Evolutionary conservation across 164 flowering plant species (phyloP).

Genomic region (Aristolochia contorta): DNA sequence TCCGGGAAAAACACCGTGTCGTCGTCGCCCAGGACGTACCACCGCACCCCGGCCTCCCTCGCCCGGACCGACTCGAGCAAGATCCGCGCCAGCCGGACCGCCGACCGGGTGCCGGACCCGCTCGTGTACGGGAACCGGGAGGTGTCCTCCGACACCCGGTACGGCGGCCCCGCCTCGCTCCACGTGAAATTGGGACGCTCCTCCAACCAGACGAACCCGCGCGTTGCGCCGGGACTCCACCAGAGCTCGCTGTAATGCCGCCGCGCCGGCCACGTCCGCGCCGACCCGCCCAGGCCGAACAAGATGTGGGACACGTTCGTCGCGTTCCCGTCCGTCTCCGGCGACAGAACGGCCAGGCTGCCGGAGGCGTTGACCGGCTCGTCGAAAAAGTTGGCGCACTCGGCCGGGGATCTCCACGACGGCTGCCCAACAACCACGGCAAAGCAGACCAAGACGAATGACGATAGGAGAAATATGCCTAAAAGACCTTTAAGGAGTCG

Average conservation of each 20-base stretch:
- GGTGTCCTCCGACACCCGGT: slow-evolving; percentile 39
- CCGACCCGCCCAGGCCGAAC: slow-evolving; percentile 50
- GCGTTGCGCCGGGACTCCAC: slow-evolving; percentile 40
- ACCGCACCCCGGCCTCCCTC: slow-evolving; percentile 44
- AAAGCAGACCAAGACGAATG: slow-evolving; percentile 6
- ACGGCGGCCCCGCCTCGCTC: slow-evolving; percentile 32
- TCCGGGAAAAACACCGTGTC: slow-evolving; percentile 80
- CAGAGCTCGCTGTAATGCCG: slow-evolving; percentile 37
- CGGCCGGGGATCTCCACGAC: background rate
- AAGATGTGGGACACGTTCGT: slow-evolving; percentile 25
- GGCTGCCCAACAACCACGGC: background rate
- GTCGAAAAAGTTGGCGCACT: background rate
- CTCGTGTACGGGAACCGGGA: slow-evolving; percentile 30
- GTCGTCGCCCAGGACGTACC: slow-evolving; percentile 96
- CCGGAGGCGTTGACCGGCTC: too few species aligned
- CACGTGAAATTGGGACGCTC: slow-evolving; percentile 24
- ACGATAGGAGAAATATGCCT: slow-evolving; percentile 1
- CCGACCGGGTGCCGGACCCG: slow-evolving; percentile 32
- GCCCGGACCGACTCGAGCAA: slow-evolving; percentile 43
- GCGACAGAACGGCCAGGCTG: background rate
- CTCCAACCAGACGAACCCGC: slow-evolving; percentile 61
- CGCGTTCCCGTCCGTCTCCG: background rate
- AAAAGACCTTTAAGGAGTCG: background rate
- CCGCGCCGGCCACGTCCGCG: slow-evolving; percentile 34
- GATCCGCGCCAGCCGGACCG: slow-evolving; percentile 66